Conservation (phyloP, 2,329 filamentous ascomycete species). For the Fusarium decemcellulare region DNA sequence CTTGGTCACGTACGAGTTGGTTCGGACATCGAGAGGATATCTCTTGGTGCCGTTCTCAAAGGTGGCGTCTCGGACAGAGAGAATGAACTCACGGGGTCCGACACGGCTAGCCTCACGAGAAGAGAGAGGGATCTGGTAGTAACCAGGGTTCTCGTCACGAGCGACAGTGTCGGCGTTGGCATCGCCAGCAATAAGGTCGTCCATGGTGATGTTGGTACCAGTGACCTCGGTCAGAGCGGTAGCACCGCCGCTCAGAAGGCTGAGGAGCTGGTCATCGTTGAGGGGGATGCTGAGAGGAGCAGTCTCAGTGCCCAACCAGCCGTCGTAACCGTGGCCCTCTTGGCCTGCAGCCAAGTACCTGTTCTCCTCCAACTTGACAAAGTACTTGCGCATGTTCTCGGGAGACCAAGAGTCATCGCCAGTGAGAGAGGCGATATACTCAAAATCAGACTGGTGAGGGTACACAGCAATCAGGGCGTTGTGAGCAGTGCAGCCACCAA, state of each 20-base stretch:
- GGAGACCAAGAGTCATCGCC: slow-evolving; percentile 72
- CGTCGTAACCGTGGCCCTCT: slow-evolving; percentile 39
- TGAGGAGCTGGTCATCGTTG: slow-evolving; percentile 31
- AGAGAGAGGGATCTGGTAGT: slow-evolving; percentile 72
- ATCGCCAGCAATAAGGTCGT: slow-evolving; percentile 34
- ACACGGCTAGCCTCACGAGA: slow-evolving; percentile 64
- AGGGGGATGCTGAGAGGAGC: slow-evolving; percentile 36
- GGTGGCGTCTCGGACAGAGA: slow-evolving; percentile 47
- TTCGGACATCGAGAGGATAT: slow-evolving; percentile 41
- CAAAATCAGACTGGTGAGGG: slow-evolving; percentile 72
- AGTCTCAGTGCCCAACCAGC: slow-evolving; percentile 41
- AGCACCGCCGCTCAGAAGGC: slow-evolving; percentile 27
- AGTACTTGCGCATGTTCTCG: slow-evolving; percentile 72
- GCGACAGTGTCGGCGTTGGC: slow-evolving; percentile 37
- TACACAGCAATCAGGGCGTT: slow-evolving; percentile 73
- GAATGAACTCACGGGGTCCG: slow-evolving; percentile 69
- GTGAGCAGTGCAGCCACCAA: slow-evolving; percentile 70
- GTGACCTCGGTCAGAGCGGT: slow-evolving; percentile 24
- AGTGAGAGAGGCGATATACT: slow-evolving; percentile 69
- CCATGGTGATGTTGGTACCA: slow-evolving; percentile 31
- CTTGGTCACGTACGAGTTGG: slow-evolving; percentile 52
- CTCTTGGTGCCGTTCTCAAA: slow-evolving; percentile 33
- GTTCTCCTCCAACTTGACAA: slow-evolving; percentile 69
- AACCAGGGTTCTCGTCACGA: slow-evolving; percentile 47
- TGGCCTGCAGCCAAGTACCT: slow-evolving; percentile 54